These are phyloP conservation scores for Chloranthus sessilifolius DNA, from an alignment of 164 flowering plant species.

Conservation along the genomic window DNA sequence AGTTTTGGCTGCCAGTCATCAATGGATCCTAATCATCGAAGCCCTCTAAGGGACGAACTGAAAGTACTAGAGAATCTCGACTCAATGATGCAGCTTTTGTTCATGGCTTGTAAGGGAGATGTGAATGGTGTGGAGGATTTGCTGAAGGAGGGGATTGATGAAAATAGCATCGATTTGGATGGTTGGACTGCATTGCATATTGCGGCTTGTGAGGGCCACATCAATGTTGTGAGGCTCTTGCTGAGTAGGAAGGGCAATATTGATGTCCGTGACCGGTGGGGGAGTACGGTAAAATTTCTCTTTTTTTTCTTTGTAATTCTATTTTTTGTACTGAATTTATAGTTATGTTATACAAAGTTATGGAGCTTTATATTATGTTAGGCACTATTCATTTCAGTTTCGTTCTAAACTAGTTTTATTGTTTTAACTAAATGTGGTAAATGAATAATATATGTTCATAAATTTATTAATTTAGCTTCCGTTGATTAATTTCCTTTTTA, in stretches of 20 bases:
- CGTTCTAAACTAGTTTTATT: too few species aligned
- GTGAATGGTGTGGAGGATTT: conserved; percentile 69
- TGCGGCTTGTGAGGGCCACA: conserved; percentile 93
- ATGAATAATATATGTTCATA: too few species aligned
- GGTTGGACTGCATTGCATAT: conserved; percentile 93
- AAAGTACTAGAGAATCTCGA: conserved; percentile 83
- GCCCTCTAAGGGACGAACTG: conserved; percentile 36
- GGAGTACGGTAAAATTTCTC: conserved; percentile 74
- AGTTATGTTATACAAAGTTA: too few species aligned
- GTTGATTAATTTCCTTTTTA: too few species aligned
- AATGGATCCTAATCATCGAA: conserved; percentile 75
- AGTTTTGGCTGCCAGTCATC: conserved; percentile 90
- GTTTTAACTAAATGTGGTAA: too few species aligned
- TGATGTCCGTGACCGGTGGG: conserved; percentile 98
- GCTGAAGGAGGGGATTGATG: conserved; percentile 73
- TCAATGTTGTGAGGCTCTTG: conserved; percentile 66
- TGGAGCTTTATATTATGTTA: too few species aligned
- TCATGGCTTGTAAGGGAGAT: conserved; percentile 78
- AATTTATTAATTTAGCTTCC: too few species aligned
- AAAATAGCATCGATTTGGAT: conserved; percentile 89
- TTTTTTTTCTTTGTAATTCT: too few species aligned
- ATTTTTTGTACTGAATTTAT: too few species aligned
- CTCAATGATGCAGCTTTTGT: conserved; percentile 80
- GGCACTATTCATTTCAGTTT: too few species aligned
- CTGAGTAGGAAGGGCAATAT: conserved; percentile 69